Evolutionary conservation across 2,329 filamentous ascomycete species (phyloP).

Genomic region (Endothia cerciana): DNA sequence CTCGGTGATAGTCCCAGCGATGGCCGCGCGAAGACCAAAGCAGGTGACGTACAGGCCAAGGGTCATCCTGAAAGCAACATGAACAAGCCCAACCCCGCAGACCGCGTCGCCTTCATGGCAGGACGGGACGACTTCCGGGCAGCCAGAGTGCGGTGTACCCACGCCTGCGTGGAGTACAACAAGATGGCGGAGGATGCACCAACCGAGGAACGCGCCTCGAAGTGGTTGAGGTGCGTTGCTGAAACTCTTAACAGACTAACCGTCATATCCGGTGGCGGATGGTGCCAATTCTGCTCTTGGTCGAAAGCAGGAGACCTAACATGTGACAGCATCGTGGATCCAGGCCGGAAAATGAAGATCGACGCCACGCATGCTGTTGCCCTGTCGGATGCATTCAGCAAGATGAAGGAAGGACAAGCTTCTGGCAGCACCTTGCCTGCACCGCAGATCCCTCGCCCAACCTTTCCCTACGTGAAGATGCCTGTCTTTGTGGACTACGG

Average conservation of each 20-base stretch:
- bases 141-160: constrained; percentile 34
- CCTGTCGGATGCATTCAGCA: constrained; percentile 27
- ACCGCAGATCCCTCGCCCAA: constrained; percentile 30
- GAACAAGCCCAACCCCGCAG: constrained; percentile 11
- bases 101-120: constrained; percentile 34
- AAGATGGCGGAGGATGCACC: constrained; percentile 36
- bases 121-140: constrained; percentile 38
- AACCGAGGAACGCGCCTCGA: constrained; percentile 33
- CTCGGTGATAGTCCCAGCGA: background rate
- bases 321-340: constrained; percentile 35
- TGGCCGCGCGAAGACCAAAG: background rate
- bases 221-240: constrained; percentile 36
- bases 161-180: constrained; percentile 38
- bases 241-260: background rate
- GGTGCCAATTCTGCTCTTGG: background rate
- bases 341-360: constrained; percentile 28
- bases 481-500: constrained; percentile 41
- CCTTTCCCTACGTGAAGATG: constrained; percentile 39
- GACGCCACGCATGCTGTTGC: constrained; percentile 34
- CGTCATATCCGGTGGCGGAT: background rate
- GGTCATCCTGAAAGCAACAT: background rate
- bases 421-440: background rate
- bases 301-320: background rate
- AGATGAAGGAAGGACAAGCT: background rate
- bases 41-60: background rate